A percentile compares a stretch with the other conserved stretches of the same genome.
Conservation (phyloP, 2,329 filamentous ascomycete species). For the Ambrosiella beaveri region DNA sequence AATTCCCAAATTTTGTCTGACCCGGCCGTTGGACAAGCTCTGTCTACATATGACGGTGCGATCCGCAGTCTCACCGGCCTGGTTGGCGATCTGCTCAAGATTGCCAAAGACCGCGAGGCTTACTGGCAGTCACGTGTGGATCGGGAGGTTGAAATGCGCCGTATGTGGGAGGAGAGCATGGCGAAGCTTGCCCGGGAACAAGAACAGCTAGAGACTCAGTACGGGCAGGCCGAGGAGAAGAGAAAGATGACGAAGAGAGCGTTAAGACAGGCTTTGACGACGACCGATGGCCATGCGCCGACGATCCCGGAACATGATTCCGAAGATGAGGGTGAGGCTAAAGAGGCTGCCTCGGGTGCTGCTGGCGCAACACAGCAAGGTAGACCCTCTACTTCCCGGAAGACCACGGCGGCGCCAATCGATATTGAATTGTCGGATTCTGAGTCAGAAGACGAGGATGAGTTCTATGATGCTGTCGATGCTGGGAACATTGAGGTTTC, state of each 20-base stretch:
- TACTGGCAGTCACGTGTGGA: constrained; percentile 96
- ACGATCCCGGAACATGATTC: constrained; percentile 20
- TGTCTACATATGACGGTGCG: constrained; percentile 74
- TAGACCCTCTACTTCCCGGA: not conserved
- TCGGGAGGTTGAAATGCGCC: constrained; percentile 74
- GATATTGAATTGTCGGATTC: constrained; percentile 46
- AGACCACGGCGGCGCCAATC: constrained; percentile 5
- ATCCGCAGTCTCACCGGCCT: constrained; percentile 75
- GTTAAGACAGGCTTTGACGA: constrained; percentile 69
- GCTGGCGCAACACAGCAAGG: not conserved
- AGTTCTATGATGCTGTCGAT: constrained; percentile 95
- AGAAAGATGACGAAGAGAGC: constrained; percentile 77
- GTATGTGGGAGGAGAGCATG: constrained; percentile 99
- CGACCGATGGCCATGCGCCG: constrained; percentile 27
- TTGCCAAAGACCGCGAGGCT: constrained; percentile 81
- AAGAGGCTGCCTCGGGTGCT: not conserved
- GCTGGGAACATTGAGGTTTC: constrained; percentile 76
- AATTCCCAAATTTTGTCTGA: constrained; percentile 41
- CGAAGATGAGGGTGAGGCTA: constrained; percentile 15
- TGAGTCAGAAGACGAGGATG: constrained; percentile 67
- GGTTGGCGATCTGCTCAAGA: constrained; percentile 72
- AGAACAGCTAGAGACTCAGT: constrained; percentile 70
- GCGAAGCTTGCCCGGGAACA: constrained; percentile 89
- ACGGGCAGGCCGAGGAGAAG: constrained; percentile 82
- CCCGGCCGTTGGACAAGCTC: constrained; percentile 55